Evolutionary conservation across 148 eudicot genomes (phyloP).

Genomic region (Chenopodium formosanum): DNA sequence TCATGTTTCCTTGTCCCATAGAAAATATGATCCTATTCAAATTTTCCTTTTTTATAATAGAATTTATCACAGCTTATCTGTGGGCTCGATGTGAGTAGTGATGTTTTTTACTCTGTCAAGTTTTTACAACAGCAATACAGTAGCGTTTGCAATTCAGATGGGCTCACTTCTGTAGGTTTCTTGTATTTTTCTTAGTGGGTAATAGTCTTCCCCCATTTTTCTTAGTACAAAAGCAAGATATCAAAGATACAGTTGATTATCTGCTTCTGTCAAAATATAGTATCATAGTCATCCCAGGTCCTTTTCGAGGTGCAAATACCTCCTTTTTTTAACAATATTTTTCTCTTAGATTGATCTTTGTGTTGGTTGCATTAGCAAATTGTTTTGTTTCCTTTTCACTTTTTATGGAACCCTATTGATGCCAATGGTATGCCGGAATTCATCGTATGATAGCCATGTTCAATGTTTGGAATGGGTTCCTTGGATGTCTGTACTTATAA

Average conservation of each 20-base stretch:
- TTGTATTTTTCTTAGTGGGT: conserved; percentile 30
- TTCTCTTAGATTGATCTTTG: background rate
- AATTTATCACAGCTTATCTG: conserved; percentile 28
- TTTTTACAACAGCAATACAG: conserved; percentile 19
- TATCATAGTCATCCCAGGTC: conserved; percentile 26
- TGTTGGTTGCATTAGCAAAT: background rate
- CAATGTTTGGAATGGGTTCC: too few relatives aligned
- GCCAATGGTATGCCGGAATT: background rate
- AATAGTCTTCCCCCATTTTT: conserved; percentile 29
- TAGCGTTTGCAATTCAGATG: conserved; percentile 22
- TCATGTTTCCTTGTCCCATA: conserved; percentile 54
- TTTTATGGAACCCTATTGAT: background rate
- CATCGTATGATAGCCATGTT: background rate
- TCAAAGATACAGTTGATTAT: conserved; percentile 26
- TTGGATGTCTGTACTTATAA: too few relatives aligned
- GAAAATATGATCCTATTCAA: conserved; percentile 39
- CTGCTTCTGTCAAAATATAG: conserved; percentile 26
- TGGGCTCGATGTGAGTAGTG: conserved; percentile 28
- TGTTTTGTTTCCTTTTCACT: background rate
- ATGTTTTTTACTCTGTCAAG: conserved; percentile 18
- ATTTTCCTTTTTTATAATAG: conserved; percentile 32
- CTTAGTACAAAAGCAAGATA: conserved; percentile 35
- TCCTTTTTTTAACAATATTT: background rate
- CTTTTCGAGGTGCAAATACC: conserved; percentile 16
- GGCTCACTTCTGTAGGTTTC: conserved; percentile 29